These are phyloP conservation scores for Eucalyptus paniculata DNA, from an alignment of 345 rosid species.

Conservation along the genomic window DNA sequence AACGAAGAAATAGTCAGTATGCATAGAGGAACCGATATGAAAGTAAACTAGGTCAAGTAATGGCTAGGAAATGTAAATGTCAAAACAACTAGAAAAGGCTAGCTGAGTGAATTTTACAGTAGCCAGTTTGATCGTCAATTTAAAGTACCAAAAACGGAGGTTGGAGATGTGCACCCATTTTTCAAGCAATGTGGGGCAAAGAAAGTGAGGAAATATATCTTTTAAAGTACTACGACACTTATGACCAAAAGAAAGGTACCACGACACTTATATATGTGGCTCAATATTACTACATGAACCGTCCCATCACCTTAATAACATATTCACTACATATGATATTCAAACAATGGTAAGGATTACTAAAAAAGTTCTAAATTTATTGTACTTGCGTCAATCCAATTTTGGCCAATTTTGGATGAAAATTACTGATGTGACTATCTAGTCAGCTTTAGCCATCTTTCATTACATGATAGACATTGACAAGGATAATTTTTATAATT, in stretches of 20 bases:
- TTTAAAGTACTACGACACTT: background rate
- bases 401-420: no score
- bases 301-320: background rate
- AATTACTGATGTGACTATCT: no score
- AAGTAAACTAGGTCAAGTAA: background rate
- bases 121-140: background rate
- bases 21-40: background rate
- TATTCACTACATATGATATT: background rate
- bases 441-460: no score
- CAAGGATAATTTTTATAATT: no score
- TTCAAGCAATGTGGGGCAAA: background rate
- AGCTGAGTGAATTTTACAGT: background rate
- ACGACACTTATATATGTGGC: background rate
- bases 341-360: background rate
- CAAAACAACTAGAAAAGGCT: background rate
- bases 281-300: background rate
- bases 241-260: background rate
- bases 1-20: background rate
- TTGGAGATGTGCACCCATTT: background rate
- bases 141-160: background rate
- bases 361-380: background rate
- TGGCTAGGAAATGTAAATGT: background rate
- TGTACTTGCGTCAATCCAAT: background rate
- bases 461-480: no score
- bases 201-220: background rate